A percentile compares a stretch with the other conserved stretches of the same genome.
phyloP scores from a whole-genome alignment of 164 flowering plant genomes.

The Euptelea pleiosperma region DNA sequence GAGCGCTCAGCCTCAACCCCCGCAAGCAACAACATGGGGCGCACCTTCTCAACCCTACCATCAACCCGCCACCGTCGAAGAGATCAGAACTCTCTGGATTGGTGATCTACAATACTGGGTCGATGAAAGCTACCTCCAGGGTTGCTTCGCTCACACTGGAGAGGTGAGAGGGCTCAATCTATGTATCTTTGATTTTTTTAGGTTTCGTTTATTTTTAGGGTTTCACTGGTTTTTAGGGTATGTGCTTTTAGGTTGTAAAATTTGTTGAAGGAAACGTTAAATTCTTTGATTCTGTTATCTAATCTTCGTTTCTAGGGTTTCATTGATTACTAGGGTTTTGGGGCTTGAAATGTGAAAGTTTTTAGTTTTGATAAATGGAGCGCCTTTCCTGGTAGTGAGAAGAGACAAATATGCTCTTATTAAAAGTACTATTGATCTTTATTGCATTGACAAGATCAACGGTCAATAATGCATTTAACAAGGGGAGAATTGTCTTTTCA shows the following conservation, averaged over 20 bases:
- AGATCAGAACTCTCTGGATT: constrained; percentile 90
- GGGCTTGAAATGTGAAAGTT: not conserved
- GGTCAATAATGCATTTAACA: too few relatives aligned
- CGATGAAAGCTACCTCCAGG: constrained; percentile 75
- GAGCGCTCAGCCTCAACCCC: constrained; percentile 33
- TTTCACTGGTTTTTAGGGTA: not conserved
- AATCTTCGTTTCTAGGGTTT: constrained; percentile 1
- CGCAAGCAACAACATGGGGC: constrained; percentile 29
- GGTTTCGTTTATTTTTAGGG: not conserved
- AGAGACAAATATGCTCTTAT: too few relatives aligned
- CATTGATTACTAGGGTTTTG: not conserved
- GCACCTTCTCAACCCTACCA: constrained; percentile 37
- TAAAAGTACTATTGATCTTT: too few relatives aligned
- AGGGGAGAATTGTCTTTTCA: too few relatives aligned
- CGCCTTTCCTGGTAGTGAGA: too few relatives aligned
- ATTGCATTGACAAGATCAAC: too few relatives aligned
- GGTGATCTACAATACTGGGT: constrained; percentile 97
- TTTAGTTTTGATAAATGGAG: too few relatives aligned
- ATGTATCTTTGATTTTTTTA: not conserved
- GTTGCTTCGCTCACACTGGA: constrained; percentile 83
- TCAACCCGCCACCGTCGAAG: constrained; percentile 76
- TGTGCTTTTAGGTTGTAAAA: not conserved
- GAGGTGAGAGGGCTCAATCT: constrained; percentile 48
- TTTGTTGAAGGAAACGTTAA: not conserved
- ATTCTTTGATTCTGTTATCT: too few relatives aligned